Conservation (phyloP, 768 basidiomycete genomes). For the Termitomyces sp. region DNA sequence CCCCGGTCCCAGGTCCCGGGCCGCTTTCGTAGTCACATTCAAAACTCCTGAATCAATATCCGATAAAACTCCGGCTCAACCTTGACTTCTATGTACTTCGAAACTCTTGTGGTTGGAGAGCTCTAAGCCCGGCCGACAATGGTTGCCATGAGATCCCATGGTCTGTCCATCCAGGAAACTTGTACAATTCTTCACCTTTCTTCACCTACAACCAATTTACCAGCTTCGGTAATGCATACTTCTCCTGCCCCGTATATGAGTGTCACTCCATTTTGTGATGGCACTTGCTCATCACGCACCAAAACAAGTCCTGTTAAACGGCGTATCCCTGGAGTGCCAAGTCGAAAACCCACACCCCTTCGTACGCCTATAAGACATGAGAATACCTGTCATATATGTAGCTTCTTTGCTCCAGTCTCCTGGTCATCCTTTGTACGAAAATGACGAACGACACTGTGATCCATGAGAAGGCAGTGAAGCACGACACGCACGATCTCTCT, state of each 20-base stretch:
- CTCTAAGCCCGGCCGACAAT: background rate
- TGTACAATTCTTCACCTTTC: background rate
- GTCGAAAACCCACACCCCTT: background rate
- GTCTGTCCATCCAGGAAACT: background rate
- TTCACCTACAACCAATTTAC: background rate
- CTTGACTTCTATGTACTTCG: background rate
- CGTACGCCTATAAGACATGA: background rate
- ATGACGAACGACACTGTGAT: constrained; percentile 8
- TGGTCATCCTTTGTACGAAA: background rate
- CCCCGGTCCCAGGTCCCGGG: too few relatives aligned
- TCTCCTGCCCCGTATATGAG: constrained; percentile 4
- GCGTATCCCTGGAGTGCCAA: background rate
- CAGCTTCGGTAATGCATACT: background rate
- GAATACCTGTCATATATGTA: background rate
- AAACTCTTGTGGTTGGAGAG: background rate
- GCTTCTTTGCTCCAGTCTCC: background rate
- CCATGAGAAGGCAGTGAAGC: constrained; percentile 12
- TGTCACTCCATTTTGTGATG: background rate
- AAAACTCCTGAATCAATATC: background rate
- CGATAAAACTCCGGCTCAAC: background rate
- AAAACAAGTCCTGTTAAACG: background rate
- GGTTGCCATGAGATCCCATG: background rate
- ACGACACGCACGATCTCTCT: constrained; percentile 13
- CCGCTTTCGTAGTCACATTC: background rate
- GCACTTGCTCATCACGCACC: background rate